Evolutionary conservation across 345 rosid species (phyloP).

Genomic region (Eucalyptus leucophloia): DNA sequence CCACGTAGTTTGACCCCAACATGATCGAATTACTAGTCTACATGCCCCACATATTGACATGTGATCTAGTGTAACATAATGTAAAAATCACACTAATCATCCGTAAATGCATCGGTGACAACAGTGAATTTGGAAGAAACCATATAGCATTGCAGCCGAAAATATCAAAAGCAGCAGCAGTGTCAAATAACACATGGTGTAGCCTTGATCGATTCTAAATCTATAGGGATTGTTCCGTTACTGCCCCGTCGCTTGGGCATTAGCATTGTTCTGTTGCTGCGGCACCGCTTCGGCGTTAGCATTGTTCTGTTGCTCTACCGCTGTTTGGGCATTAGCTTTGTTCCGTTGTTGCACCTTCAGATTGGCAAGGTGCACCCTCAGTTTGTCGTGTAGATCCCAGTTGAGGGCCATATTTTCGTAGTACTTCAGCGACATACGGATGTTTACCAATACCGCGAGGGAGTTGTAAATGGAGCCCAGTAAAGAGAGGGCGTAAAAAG

Average conservation of each 20-base stretch:
- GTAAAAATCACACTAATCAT: not conserved
- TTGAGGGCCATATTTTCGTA: not conserved
- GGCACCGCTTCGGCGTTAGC: too few relatives aligned
- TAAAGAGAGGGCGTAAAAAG: not conserved
- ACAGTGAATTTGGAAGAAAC: not conserved
- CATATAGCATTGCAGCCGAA: not conserved
- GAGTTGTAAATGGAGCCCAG: not conserved
- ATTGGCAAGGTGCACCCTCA: not conserved
- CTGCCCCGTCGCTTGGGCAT: too few relatives aligned
- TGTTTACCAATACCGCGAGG: not conserved
- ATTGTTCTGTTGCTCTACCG: too few relatives aligned
- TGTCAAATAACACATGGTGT: not conserved
- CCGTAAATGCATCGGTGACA: not conserved
- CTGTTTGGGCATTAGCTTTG: too few relatives aligned
- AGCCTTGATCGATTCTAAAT: too few relatives aligned
- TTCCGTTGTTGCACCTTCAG: too few relatives aligned
- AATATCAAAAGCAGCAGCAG: not conserved
- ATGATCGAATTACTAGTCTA: not conserved
- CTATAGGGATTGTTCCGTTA: too few relatives aligned
- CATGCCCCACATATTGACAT: not conserved
- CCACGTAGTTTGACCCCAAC: not conserved
- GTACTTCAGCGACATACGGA: not conserved
- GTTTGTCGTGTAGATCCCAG: not conserved
- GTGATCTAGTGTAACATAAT: not conserved
- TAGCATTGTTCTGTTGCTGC: too few relatives aligned